phyloP scores from a whole-genome alignment of 2,329 filamentous ascomycete species.

The Sarocladium oryzae region DNA sequence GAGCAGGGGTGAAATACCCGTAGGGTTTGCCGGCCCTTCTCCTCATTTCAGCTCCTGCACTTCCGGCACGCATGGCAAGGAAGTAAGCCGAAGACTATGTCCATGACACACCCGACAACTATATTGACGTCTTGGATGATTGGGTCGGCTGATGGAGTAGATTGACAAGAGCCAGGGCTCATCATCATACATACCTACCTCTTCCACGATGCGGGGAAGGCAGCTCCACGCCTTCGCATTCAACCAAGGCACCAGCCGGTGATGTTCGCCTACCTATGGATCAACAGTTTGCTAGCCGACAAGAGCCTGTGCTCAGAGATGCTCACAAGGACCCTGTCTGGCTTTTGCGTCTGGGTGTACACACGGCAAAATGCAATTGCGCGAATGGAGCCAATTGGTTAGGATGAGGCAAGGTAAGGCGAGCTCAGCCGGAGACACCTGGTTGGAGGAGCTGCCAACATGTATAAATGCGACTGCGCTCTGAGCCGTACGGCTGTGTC shows the following conservation, averaged over 20 bases:
- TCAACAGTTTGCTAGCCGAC: not conserved
- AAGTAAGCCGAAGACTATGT: not conserved
- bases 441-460: not conserved
- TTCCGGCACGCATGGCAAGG: too few relatives aligned
- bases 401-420: too few relatives aligned
- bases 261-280: not conserved
- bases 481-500: not conserved
- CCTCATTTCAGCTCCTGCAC: too few relatives aligned
- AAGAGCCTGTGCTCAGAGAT: not conserved
- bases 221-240: not conserved
- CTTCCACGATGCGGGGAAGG: slow-evolving; percentile 2
- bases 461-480: not conserved
- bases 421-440: not conserved
- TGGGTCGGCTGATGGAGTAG: slow-evolving; percentile 5
- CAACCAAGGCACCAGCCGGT: too few relatives aligned
- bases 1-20: too few relatives aligned
- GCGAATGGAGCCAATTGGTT: not conserved
- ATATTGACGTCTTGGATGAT: not conserved
- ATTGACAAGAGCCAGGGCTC: not conserved
- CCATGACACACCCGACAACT: too few relatives aligned
- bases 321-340: not conserved
- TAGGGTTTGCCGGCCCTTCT: too few relatives aligned
- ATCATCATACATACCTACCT: too few relatives aligned
- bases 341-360: not conserved
- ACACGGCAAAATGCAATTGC: not conserved